Conservation (phyloP, 495 filamentous ascomycete species). For the Penicillium antarcticum region DNA sequence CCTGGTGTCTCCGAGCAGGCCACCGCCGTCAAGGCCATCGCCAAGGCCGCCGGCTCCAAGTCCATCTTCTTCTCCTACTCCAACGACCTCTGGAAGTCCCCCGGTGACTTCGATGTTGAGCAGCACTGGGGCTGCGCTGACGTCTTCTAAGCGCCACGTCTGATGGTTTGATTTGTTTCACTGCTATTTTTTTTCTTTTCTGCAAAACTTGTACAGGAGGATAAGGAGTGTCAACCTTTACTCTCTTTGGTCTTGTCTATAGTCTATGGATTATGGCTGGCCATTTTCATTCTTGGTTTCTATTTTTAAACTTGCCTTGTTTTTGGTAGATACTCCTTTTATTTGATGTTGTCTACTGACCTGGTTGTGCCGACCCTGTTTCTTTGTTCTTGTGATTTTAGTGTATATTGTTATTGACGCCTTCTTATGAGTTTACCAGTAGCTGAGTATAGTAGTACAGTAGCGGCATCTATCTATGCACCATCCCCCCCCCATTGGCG, state of each 20-base stretch:
- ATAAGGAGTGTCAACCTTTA: conserved; percentile 26
- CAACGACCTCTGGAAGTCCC: conserved; percentile 79
- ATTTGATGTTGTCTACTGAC: conserved; percentile 35
- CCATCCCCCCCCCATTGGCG: too few relatives aligned
- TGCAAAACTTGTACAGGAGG: conserved; percentile 33
- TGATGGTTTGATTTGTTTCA: conserved; percentile 10
- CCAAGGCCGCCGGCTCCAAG: conserved; percentile 50
- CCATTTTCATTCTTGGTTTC: conserved; percentile 15
- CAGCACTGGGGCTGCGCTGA: conserved; percentile 66
- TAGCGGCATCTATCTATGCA: not conserved
- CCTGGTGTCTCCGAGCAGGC: conserved; percentile 65
- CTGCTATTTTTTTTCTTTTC: conserved; percentile 10
- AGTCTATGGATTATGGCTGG: not conserved
- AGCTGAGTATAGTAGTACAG: not conserved
- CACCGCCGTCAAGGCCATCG: conserved; percentile 65
- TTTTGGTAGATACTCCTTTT: conserved; percentile 39
- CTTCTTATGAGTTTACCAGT: conserved; percentile 14
- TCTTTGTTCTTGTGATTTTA: conserved; percentile 22
- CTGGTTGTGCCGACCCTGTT: conserved; percentile 27
- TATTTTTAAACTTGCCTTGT: conserved; percentile 30
- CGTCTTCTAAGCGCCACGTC: conserved; percentile 42
- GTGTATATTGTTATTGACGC: conserved; percentile 30
- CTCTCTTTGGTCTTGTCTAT: conserved; percentile 6
- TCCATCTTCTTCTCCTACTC: conserved; percentile 76
- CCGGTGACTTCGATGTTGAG: conserved; percentile 72